Evolutionary conservation across 1,284 basidiomycete genomes (phyloP).

Genomic region (Ustilago esculenta): DNA sequence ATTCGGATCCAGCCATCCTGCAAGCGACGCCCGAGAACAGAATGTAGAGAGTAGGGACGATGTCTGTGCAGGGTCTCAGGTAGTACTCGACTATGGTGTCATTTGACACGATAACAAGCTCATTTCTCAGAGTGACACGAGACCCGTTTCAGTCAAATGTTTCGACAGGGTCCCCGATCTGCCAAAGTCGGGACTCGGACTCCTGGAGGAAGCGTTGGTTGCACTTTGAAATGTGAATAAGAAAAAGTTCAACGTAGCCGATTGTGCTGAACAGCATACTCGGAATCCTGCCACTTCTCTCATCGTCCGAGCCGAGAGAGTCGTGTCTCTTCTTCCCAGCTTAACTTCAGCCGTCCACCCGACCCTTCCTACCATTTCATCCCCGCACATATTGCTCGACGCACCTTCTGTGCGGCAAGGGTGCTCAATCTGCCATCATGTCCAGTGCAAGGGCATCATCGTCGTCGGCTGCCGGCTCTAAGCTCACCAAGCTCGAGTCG

Average conservation of each 20-base stretch:
- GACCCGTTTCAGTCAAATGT: too few relatives aligned
- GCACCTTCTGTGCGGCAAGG: neutral
- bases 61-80: neutral
- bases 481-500: constrained; percentile 51
- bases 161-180: too few relatives aligned
- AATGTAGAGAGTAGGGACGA: neutral
- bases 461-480: constrained; percentile 25
- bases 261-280: neutral
- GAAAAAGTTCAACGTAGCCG: constrained; percentile 6
- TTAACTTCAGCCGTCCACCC: too few relatives aligned
- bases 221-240: neutral
- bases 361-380: too few relatives aligned
- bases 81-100: constrained; percentile 22
- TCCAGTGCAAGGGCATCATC: constrained; percentile 36
- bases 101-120: constrained; percentile 18
- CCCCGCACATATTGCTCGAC: too few relatives aligned
- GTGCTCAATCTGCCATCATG: constrained; percentile 7
- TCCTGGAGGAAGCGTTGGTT: neutral
- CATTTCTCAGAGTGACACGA: constrained; percentile 8
- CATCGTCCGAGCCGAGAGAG: too few relatives aligned
- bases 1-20: too few relatives aligned
- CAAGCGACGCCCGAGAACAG: neutral
- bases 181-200: constrained; percentile 1
- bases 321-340: too few relatives aligned
- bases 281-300: too few relatives aligned